Evolutionary conservation across 169 alveolate species (phyloP).

Genomic region (Eimeria acervulina): DNA sequence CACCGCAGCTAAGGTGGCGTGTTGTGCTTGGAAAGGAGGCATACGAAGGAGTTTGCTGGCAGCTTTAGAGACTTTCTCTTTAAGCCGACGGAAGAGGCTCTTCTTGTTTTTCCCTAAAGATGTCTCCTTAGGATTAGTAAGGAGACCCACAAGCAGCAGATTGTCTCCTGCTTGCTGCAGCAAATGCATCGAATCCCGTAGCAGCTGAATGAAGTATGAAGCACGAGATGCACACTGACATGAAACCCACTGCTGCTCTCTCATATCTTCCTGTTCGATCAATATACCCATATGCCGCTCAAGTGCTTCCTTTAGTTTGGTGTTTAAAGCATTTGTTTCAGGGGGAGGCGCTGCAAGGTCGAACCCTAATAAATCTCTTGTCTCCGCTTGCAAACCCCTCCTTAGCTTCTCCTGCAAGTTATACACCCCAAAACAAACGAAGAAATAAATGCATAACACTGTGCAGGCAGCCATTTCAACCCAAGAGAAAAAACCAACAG

Average conservation of each 20-base stretch:
- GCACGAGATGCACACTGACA: neutral
- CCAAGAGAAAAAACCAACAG: too few relatives aligned
- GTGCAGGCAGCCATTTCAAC: too few relatives aligned
- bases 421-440: neutral
- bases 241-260: constrained; percentile 11
- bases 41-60: neutral
- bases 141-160: constrained; percentile 33
- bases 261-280: neutral
- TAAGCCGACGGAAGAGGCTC: neutral
- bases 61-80: neutral
- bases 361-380: neutral
- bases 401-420: constrained; percentile 3
- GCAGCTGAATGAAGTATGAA: neutral
- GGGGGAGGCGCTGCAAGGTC: constrained; percentile 5
- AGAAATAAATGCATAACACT: neutral
- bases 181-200: constrained; percentile 25
- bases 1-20: constrained; percentile 7
- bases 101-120: neutral
- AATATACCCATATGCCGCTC: neutral
- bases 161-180: constrained; percentile 45
- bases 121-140: neutral
- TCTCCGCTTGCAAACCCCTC: neutral
- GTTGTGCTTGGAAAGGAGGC: neutral
- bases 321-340: neutral
- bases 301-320: neutral